Conservation (phyloP, 257 asterid species). For the Capsicum chinense region DNA sequence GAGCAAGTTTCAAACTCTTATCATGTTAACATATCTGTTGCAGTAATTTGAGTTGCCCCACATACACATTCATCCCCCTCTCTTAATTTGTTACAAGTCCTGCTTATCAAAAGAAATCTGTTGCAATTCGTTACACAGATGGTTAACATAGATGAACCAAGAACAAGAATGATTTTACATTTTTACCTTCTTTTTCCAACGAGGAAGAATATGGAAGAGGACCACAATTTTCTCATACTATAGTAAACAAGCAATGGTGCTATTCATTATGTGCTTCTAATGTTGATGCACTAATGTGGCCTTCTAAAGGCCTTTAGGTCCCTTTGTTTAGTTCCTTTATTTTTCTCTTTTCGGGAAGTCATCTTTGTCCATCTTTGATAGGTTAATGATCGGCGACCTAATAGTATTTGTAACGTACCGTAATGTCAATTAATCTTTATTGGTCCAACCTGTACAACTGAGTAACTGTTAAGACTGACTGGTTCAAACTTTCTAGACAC, state of each 20-base stretch:
- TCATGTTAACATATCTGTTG: neutral
- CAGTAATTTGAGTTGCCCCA: neutral
- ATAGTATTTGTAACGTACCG: neutral
- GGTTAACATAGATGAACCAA: neutral
- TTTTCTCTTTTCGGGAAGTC: neutral
- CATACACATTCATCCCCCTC: neutral
- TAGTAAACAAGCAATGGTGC: neutral
- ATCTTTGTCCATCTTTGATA: neutral
- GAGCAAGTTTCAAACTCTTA: neutral
- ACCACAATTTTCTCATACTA: neutral
- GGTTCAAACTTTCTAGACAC: neutral
- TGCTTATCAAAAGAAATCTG: neutral
- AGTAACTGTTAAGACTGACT: slow-evolving; percentile 12
- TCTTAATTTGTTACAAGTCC: neutral
- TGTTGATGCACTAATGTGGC: neutral
- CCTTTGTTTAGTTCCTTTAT: neutral
- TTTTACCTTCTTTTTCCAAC: neutral
- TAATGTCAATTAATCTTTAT: neutral
- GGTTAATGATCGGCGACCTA: neutral
- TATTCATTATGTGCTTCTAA: neutral
- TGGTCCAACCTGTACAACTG: neutral
- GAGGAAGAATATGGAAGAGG: neutral
- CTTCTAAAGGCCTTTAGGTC: neutral
- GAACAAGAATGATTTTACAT: neutral
- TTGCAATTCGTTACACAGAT: neutral